phyloP scores from a whole-genome alignment of 768 basidiomycete genomes.

The Holtermannia corniformis region DNA sequence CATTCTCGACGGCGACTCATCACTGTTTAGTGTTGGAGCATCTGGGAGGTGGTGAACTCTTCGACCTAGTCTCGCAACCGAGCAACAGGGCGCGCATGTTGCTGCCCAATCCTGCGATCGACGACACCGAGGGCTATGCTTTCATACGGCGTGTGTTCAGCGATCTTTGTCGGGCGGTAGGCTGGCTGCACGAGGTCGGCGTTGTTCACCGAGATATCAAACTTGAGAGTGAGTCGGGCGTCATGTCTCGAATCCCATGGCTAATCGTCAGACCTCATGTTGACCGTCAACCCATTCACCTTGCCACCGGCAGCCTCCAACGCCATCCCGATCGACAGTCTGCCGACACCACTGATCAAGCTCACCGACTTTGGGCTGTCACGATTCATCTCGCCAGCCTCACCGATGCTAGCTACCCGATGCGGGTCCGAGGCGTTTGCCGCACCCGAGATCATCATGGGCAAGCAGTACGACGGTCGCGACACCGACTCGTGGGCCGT shows the following conservation, averaged over 20 bases:
- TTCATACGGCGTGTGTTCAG: slow-evolving; percentile 61
- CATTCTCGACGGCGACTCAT: slow-evolving; percentile 61
- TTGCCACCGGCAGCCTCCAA: slow-evolving; percentile 29
- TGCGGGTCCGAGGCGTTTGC: slow-evolving; percentile 86
- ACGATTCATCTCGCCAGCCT: slow-evolving; percentile 61
- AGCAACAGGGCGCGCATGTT: slow-evolving; percentile 33
- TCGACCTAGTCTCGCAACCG: slow-evolving; percentile 56
- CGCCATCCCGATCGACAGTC: slow-evolving; percentile 18
- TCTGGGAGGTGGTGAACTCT: slow-evolving; percentile 68
- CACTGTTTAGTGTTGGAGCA: slow-evolving; percentile 73
- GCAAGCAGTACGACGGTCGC: slow-evolving; percentile 64
- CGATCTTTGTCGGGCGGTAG: slow-evolving; percentile 67
- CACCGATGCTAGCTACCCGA: slow-evolving; percentile 60
- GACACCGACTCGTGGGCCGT: slow-evolving; percentile 83
- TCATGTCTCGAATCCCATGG: not conserved
- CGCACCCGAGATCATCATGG: slow-evolving; percentile 48
- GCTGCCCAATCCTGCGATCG: slow-evolving; percentile 40
- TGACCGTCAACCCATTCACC: slow-evolving; percentile 51
- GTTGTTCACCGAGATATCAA: slow-evolving; percentile 88
- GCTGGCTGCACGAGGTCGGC: slow-evolving; percentile 77
- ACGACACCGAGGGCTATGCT: slow-evolving; percentile 24
- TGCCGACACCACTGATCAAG: slow-evolving; percentile 57
- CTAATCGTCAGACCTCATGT: slow-evolving; percentile 55
- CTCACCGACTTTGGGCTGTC: slow-evolving; percentile 85
- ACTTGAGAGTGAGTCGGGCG: slow-evolving; percentile 48